phyloP scores from a whole-genome alignment of 2,329 filamentous ascomycete genomes.

The Talaromyces pinophilus region DNA sequence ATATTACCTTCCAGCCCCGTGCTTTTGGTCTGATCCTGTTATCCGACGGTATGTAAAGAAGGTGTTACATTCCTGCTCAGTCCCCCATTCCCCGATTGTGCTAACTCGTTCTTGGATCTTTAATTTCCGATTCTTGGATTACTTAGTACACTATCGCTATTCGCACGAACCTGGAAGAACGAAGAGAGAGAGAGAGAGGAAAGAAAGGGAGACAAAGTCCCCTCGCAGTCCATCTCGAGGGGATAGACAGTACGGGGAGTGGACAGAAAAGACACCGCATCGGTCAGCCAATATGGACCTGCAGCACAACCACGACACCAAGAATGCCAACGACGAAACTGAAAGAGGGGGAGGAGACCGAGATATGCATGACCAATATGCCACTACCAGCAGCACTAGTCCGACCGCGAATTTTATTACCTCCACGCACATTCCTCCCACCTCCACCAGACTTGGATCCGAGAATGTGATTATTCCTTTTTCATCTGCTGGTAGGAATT shows the following conservation, averaged over 20 bases:
- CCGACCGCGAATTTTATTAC: neutral
- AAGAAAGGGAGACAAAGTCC: neutral
- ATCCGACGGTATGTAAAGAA: constrained; percentile 4
- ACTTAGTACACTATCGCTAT: neutral
- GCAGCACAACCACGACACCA: constrained; percentile 12
- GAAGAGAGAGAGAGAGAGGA: neutral
- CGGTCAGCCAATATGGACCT: constrained; percentile 8
- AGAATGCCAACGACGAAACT: constrained; percentile 8
- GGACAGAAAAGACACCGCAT: neutral
- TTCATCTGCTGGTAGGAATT: neutral
- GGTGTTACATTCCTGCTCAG: constrained; percentile 1
- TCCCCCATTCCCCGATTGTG: neutral
- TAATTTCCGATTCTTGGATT: neutral
- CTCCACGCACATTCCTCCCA: constrained; percentile 20
- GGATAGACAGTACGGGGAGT: neutral
- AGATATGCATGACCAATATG: neutral
- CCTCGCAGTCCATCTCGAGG: constrained; percentile 10
- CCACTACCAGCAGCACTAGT: neutral
- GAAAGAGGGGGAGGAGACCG: constrained; percentile 6
- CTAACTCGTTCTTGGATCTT: constrained; percentile 10
- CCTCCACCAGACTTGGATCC: neutral
- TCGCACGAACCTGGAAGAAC: neutral
- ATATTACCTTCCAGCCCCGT: constrained; percentile 2
- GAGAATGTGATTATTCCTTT: constrained; percentile 14
- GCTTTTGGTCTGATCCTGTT: neutral